Evolutionary conservation across 208 protist genomes (phyloP), one percentile per base, ranked within the genome.

Genomic region (Wallacemonas collosoma): DNA sequence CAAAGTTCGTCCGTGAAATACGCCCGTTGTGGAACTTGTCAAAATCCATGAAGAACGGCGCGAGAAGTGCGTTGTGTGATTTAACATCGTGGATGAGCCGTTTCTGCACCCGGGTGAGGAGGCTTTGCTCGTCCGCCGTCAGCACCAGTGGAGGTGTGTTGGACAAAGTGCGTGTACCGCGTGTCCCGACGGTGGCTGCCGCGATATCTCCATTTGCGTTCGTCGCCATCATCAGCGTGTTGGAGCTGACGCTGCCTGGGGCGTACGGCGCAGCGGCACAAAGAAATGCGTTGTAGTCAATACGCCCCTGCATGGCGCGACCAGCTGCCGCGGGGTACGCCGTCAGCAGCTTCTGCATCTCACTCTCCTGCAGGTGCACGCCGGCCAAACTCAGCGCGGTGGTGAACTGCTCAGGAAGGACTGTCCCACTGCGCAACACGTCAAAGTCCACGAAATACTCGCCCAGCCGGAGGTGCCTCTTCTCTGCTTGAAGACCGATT

Each of bases 11-110:
- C 14, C 67, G 70, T 1, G 86, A 79, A 62, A 97, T 92, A 60
- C 85, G 81, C 36, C 90, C 93, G 40, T 78, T 79, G 71, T 89
- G 76, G 66, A 87, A 79, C 43, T 75, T 77, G 72, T 97, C 93
- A 73, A 94, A 96, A 63, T 97, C 93, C 0, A 86, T 66, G 71
- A 97, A 97, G 68, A 96, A 95, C 9, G 91, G 90, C 44, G 80
- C 72, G 54, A 96, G 79, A 15, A 95, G 81, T 6, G 91, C 85
- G 55, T 85, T 77, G 76, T 86, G 86, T n/a, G 86, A 62, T 1
- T 38, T n/a, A 6, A 93, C 78, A 67, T 91, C 82, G 70, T 93
- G 87, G 8, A 65, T 67, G 41, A 96, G 77, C 0, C 89, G 85
- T 3, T 44, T 15, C 14, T 89, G 71, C 43, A 94, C 54, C 15